Evolutionary conservation across 192 early-diverging fungal species (phyloP).

Genomic region (Chytriomyces sp.): DNA sequence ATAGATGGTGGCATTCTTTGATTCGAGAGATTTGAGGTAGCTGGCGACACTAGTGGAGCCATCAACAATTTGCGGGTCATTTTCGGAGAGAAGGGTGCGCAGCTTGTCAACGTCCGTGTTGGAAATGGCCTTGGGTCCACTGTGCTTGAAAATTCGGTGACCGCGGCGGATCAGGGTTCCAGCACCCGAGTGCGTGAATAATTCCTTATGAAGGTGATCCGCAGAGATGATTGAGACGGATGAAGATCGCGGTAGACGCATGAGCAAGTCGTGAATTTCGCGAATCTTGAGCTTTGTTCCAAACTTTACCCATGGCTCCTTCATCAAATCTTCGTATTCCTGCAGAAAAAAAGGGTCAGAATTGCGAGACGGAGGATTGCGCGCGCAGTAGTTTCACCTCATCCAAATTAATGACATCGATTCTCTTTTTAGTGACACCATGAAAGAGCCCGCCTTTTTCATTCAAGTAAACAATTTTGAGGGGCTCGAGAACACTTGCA

Average conservation of each 20-base stretch:
- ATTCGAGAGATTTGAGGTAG: constrained; percentile 73
- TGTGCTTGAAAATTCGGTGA: constrained; percentile 81
- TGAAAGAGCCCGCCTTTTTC: constrained; percentile 97
- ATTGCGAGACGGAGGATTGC: not conserved
- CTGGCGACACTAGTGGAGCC: constrained; percentile 74
- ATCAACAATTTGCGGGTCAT: constrained; percentile 72
- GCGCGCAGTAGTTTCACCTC: constrained; percentile 64
- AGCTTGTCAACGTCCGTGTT: constrained; percentile 79
- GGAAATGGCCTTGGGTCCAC: constrained; percentile 58
- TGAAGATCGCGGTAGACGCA: constrained; percentile 93
- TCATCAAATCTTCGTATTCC: constrained; percentile 94
- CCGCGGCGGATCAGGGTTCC: constrained; percentile 97
- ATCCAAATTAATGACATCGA: constrained; percentile 96
- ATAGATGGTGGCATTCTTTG: constrained; percentile 74
- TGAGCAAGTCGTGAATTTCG: constrained; percentile 96
- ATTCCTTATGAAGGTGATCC: constrained; percentile 97
- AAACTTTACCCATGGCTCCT: constrained; percentile 96
- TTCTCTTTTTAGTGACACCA: constrained; percentile 92
- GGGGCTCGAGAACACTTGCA: constrained; percentile 92
- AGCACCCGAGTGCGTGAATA: constrained; percentile 96
- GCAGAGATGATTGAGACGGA: constrained; percentile 99
- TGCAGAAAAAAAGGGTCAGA: constrained; percentile 32
- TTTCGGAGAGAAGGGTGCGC: constrained; percentile 74
- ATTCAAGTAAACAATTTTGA: constrained; percentile 97
- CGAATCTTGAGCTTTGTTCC: constrained; percentile 97